phyloP scores from a whole-genome alignment of 305 asterid genomes.

The Coffea humblotiana region DNA sequence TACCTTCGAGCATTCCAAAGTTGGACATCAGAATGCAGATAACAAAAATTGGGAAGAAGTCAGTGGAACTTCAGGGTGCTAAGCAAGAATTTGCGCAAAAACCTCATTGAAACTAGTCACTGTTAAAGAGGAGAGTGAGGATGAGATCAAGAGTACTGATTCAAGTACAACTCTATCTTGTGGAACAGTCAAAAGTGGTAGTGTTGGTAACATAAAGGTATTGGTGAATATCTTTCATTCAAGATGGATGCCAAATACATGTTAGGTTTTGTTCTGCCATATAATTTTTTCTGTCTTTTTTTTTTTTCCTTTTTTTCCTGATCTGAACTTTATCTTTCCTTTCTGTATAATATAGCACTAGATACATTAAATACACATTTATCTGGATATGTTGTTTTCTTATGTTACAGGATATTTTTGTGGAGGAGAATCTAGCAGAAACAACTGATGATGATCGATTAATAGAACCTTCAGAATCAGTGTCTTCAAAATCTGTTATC shows the following conservation, averaged over 20 bases:
- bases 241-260: conserved; percentile 5
- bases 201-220: conserved; percentile 46
- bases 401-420: conserved; percentile 50
- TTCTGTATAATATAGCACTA: no score
- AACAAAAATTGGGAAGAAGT: conserved; percentile 48
- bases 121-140: conserved; percentile 79
- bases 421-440: conserved; percentile 49
- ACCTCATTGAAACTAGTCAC: conserved; percentile 46
- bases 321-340: neutral
- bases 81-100: conserved; percentile 42
- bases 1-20: conserved; percentile 39
- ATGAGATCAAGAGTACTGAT: conserved; percentile 55
- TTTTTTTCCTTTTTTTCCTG: neutral
- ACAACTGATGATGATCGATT: conserved; percentile 40
- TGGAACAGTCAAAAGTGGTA: conserved; percentile 49
- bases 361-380: no score
- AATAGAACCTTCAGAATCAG: conserved; percentile 46
- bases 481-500: conserved; percentile 39
- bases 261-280: neutral
- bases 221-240: conserved; percentile 13
- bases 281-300: neutral
- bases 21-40: conserved; percentile 29
- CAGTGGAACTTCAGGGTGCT: conserved; percentile 39
- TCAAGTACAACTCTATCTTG: conserved; percentile 37
- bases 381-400: no score